phyloP scores from a whole-genome alignment of 1,284 basidiomycete species.

The Quambalaria eucalypti region DNA sequence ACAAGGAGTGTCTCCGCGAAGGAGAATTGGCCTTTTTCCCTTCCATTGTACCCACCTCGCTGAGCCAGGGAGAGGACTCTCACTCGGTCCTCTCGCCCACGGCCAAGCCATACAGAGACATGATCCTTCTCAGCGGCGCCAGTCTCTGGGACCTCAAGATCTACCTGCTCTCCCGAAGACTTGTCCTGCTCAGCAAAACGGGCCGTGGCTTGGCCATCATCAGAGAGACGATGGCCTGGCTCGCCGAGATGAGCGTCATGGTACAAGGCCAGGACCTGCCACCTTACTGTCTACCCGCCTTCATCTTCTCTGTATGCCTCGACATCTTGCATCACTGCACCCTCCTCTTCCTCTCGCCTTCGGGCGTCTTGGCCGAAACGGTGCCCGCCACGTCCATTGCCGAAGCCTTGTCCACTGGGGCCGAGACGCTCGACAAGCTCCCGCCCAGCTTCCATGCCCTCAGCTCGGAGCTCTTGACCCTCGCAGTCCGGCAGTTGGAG shows the following conservation, averaged over 20 bases:
- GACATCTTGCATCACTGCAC: conserved; percentile 78
- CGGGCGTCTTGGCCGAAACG: conserved; percentile 96
- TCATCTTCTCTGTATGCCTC: conserved; percentile 84
- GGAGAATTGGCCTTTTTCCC: conserved; percentile 28
- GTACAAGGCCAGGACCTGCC: conserved; percentile 65
- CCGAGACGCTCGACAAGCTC: neutral
- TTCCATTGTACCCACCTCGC: conserved; percentile 7
- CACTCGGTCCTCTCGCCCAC: conserved; percentile 35
- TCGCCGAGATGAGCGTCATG: conserved; percentile 69
- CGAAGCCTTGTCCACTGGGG: neutral
- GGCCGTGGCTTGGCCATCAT: conserved; percentile 63
- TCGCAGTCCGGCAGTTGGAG: conserved; percentile 70
- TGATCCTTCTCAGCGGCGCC: conserved; percentile 81
- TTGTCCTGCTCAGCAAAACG: conserved; percentile 64
- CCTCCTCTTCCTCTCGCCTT: conserved; percentile 72
- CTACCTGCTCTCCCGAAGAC: conserved; percentile 82
- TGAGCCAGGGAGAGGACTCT: conserved; percentile 11
- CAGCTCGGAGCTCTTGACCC: conserved; percentile 71
- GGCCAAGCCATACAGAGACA: conserved; percentile 71
- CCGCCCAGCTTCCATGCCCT: conserved; percentile 34
- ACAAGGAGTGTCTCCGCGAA: conserved; percentile 47
- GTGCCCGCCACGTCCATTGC: conserved; percentile 98
- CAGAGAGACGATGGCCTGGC: conserved; percentile 61
- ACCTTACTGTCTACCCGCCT: conserved; percentile 74
- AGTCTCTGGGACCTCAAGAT: conserved; percentile 87